Conservation (phyloP, 2,329 filamentous ascomycete genomes). For the Fusarium mundagurra region DNA sequence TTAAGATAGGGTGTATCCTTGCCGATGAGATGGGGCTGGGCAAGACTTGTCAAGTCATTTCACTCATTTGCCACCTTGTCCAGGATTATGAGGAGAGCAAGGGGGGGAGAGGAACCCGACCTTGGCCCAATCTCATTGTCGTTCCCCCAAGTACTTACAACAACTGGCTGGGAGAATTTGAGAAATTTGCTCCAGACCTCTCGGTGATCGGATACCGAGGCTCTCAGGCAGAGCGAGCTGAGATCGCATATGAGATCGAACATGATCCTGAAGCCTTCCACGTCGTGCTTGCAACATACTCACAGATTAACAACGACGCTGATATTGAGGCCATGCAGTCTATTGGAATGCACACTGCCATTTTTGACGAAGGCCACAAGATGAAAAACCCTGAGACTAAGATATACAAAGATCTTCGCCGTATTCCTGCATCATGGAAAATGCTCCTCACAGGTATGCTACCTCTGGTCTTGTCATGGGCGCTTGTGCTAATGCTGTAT, state of each 20-base stretch:
- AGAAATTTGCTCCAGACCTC: slow-evolving; percentile 82
- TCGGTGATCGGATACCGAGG: slow-evolving; percentile 78
- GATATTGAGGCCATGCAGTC: slow-evolving; percentile 62
- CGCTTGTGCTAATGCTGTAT: slow-evolving; percentile 53
- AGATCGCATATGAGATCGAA: slow-evolving; percentile 73
- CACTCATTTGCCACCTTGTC: slow-evolving; percentile 85
- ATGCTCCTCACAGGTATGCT: slow-evolving; percentile 70
- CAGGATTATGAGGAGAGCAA: slow-evolving; percentile 62
- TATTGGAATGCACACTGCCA: slow-evolving; percentile 63
- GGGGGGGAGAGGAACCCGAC: slow-evolving; percentile 43
- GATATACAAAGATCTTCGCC: slow-evolving; percentile 80
- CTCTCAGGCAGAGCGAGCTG: slow-evolving; percentile 70
- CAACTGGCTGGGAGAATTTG: slow-evolving; percentile 94
- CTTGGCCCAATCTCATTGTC: slow-evolving; percentile 83
- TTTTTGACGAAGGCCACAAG: slow-evolving; percentile 95
- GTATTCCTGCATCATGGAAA: slow-evolving; percentile 83
- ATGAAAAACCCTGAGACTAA: slow-evolving; percentile 89
- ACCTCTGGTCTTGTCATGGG: neutral
- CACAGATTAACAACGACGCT: slow-evolving; percentile 63
- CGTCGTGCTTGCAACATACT: slow-evolving; percentile 68
- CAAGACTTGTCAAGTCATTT: slow-evolving; percentile 97
- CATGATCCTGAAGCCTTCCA: slow-evolving; percentile 72
- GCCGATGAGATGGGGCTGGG: slow-evolving; percentile 98
- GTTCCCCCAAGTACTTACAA: slow-evolving; percentile 94
- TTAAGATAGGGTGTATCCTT: slow-evolving; percentile 85